Evolutionary conservation across 2,329 filamentous ascomycete species (phyloP), one percentile per base, ranked within the genome.

Genomic region (Gnomoniopsis smithogilvyi): DNA sequence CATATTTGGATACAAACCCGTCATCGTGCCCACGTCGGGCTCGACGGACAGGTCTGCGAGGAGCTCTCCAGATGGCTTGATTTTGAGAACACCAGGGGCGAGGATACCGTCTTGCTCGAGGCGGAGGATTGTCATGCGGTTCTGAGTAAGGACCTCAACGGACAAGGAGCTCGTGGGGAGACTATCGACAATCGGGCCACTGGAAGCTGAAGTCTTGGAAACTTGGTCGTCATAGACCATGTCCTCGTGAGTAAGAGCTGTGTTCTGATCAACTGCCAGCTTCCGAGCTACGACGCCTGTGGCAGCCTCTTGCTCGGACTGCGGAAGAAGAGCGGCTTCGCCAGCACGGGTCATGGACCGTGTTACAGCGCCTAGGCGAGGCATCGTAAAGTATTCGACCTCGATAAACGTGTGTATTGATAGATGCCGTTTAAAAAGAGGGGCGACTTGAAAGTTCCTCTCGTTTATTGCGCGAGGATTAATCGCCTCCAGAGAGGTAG

Each of bases 21-120:
- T 11, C 51, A 59, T 59, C 3, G 57, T 59, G 19, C 57, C 57
- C n/a, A 43, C 26, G 6, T 59, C 57, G 10, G 24, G 57, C 33
- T 59, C 57, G 2, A 22, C 21, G 0, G 57, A 15, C 4, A 47
- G 14, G 38, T 50, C 38, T 7, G 12, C n/a, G 2, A 14, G 17
- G 3, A 59, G 51, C 36, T 33, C 3, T 7, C 51, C 57, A 24
- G 57, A 47, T 15, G 51, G 46, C 1, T n/a, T 2, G 12, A 59
- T 46, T 4, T 46, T 54, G 21, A 59, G 19, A 2, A 59, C 1
- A 1, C 51, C 57, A 4, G 38, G 51, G 1, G 21, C n/a, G 15
- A 59, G 47, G 19, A 50, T 19, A 46, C 43, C 17, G 8, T 26
- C 49, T 11, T 59, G 19, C 43, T 59, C 57, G 0, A 59, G 41